Evolutionary conservation across 2,329 filamentous ascomycete genomes (phyloP).

Genomic region (Ploettnerulaceae sp.): DNA sequence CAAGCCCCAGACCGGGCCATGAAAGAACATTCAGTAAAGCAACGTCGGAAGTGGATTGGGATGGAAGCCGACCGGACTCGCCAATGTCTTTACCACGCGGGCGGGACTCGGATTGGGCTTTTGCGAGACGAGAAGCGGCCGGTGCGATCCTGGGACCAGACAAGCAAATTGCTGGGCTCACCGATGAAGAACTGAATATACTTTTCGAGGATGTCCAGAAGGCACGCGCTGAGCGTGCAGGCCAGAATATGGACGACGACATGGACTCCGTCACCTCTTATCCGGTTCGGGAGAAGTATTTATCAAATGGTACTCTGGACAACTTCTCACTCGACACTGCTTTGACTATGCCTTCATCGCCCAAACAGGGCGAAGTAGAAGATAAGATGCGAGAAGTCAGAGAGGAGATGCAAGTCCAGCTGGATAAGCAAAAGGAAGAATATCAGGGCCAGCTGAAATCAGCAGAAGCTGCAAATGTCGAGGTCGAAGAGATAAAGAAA

Average conservation of each 20-base stretch:
- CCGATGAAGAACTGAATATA: conserved; percentile 89
- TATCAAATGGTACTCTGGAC: conserved; percentile 90
- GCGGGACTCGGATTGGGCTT: conserved; percentile 89
- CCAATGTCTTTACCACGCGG: conserved; percentile 65
- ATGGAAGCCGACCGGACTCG: conserved; percentile 72
- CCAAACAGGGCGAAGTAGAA: conserved; percentile 70
- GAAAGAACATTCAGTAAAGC: conserved; percentile 76
- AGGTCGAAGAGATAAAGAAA: conserved; percentile 76
- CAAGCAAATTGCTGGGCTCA: conserved; percentile 84
- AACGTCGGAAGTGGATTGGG: conserved; percentile 68
- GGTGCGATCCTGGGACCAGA: conserved; percentile 84
- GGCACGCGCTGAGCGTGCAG: conserved; percentile 71
- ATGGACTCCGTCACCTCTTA: conserved; percentile 86
- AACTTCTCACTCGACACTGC: conserved; percentile 94
- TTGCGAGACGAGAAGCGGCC: conserved; percentile 89
- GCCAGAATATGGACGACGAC: conserved; percentile 80
- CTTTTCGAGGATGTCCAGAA: conserved; percentile 92
- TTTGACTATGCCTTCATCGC: conserved; percentile 90
- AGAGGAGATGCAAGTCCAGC: conserved; percentile 77
- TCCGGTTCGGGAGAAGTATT: conserved; percentile 85
- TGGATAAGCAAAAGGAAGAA: conserved; percentile 80
- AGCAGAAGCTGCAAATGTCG: conserved; percentile 68
- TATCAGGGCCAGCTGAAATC: conserved; percentile 72
- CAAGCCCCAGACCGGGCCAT: conserved; percentile 59
- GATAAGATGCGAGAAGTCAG: conserved; percentile 68